Evolutionary conservation across 306 rosid species (phyloP).

Genomic region (Styphnolobium japonicum): DNA sequence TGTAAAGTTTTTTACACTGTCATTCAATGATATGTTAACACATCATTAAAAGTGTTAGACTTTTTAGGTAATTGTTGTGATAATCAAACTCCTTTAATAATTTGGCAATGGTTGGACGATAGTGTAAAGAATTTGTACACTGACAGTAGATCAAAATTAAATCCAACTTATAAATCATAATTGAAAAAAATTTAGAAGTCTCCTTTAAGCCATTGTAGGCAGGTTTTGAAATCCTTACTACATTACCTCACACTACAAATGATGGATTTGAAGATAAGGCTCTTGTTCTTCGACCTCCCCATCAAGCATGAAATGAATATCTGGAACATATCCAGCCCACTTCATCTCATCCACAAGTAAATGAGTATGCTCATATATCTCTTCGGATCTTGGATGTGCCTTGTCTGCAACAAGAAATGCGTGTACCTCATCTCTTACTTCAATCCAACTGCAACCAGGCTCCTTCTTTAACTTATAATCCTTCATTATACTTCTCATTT

Average conservation of each 20-base stretch:
- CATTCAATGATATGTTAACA: no score
- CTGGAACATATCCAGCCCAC: conserved; percentile 50
- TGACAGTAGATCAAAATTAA: no score
- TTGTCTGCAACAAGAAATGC: conserved; percentile 77
- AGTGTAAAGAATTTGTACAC: no score
- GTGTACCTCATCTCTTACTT: conserved; percentile 73
- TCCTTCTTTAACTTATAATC: conserved; percentile 61
- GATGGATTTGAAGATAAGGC: conserved; percentile 5
- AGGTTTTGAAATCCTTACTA: not conserved
- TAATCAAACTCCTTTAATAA: no score
- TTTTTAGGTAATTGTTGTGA: no score
- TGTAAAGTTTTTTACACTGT: no score
- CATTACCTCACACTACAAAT: conserved; percentile 13
- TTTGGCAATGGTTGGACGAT: no score
- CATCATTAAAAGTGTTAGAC: no score
- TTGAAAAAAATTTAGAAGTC: not conserved
- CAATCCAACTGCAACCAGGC: conserved; percentile 97
- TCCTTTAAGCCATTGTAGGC: not conserved
- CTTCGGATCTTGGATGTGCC: conserved; percentile 78
- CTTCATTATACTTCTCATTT: conserved; percentile 72
- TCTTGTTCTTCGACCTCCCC: conserved; percentile 47
- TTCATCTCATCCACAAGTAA: conserved; percentile 67
- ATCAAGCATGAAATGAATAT: conserved; percentile 36
- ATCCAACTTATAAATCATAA: not conserved
- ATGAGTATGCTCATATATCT: conserved; percentile 58